phyloP scores from a whole-genome alignment of 106 monocot species.

The Allium sativum region DNA sequence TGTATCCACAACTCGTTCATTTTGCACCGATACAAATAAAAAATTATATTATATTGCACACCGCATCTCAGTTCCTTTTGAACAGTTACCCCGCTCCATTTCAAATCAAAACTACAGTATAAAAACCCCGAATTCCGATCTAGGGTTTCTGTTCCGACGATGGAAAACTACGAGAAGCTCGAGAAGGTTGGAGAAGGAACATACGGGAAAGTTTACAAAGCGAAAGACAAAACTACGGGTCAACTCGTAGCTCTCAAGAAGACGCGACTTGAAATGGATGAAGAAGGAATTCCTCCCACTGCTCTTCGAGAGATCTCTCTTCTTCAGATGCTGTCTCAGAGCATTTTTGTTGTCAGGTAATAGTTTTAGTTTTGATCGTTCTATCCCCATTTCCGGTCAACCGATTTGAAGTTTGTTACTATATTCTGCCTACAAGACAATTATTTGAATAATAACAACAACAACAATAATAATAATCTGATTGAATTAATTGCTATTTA shows the following conservation, averaged over 20 bases:
- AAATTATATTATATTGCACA: too few species aligned
- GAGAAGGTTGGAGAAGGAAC: slow-evolving; percentile 99
- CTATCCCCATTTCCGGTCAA: too few species aligned
- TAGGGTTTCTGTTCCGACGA: slow-evolving; percentile 5
- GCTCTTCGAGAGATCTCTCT: slow-evolving; percentile 97
- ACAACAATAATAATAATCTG: too few species aligned
- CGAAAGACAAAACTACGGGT: slow-evolving; percentile 75
- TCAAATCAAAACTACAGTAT: background rate
- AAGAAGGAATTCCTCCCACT: slow-evolving; percentile 97
- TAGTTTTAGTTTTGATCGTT: background rate
- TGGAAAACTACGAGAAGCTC: slow-evolving; percentile 99
- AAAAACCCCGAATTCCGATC: slow-evolving; percentile 1
- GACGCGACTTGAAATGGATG: slow-evolving; percentile 93
- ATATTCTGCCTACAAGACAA: too few species aligned
- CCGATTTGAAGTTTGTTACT: too few species aligned
- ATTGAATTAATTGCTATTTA: too few species aligned
- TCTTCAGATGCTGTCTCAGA: slow-evolving; percentile 82
- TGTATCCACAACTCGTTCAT: too few species aligned
- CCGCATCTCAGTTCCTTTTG: too few species aligned
- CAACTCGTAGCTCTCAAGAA: slow-evolving; percentile 97
- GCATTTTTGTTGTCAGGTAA: slow-evolving; percentile 81
- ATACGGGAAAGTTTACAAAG: slow-evolving; percentile 99
- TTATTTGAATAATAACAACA: too few species aligned
- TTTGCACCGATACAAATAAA: too few species aligned
- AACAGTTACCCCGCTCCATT: background rate